A percentile compares a stretch with the other conserved stretches of the same genome.
phyloP scores from a whole-genome alignment of 1,284 basidiomycete species.

The Pulveroboletus sp. region DNA sequence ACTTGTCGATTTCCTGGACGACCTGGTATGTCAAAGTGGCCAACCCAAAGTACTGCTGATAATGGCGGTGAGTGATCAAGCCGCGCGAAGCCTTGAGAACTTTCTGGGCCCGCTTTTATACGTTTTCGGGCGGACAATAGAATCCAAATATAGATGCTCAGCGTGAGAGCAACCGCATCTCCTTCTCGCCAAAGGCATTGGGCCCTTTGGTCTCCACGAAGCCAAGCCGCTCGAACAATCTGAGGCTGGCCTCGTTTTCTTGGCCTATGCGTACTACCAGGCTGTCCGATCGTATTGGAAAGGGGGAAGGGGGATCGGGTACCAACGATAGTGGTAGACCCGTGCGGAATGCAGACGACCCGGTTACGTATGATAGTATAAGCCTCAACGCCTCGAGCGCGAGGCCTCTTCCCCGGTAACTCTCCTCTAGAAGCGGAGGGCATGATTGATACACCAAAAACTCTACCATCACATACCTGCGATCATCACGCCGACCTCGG shows the following conservation, averaged over 20 bases:
- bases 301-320: slow-evolving; percentile 27
- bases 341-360: slow-evolving; percentile 13
- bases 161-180: slow-evolving; percentile 38
- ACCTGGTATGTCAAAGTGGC: background rate
- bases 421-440: slow-evolving; percentile 47
- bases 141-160: slow-evolving; percentile 1
- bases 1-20: background rate
- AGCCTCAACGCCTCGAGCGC: slow-evolving; percentile 67
- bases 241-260: slow-evolving; percentile 51
- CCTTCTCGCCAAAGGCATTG: slow-evolving; percentile 52
- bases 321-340: background rate
- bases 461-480: slow-evolving; percentile 49
- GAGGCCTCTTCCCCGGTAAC: slow-evolving; percentile 64
- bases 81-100: background rate
- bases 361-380: slow-evolving; percentile 64
- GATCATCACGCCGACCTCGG: slow-evolving; percentile 83
- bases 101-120: slow-evolving; percentile 15
- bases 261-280: slow-evolving; percentile 60
- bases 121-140: slow-evolving; percentile 11
- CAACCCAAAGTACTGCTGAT: background rate
- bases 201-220: slow-evolving; percentile 47
- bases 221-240: slow-evolving; percentile 49
- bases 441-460: background rate
- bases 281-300: slow-evolving; percentile 41
- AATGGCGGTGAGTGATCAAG: slow-evolving; percentile 17